These are phyloP conservation scores for Botryosphaeria dothidea DNA, from an alignment of 2,329 filamentous ascomycete genomes.

Conservation along the genomic window DNA sequence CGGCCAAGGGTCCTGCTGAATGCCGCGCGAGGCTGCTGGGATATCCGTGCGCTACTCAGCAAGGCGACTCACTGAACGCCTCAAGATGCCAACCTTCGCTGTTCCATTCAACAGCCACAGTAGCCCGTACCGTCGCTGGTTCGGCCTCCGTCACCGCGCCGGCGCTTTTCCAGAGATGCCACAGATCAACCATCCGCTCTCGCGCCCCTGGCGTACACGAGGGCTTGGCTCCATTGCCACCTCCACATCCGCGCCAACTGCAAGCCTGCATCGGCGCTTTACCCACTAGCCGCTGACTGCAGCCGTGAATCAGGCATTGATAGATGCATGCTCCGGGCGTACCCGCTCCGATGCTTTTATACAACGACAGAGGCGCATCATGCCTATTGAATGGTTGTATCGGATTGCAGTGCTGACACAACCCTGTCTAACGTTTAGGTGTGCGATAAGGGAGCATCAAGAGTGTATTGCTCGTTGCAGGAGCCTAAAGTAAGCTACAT, in stretches of 20 bases:
- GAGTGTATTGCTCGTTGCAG: slow-evolving; percentile 13
- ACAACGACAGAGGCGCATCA: not conserved
- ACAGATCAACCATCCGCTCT: not conserved
- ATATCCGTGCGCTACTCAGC: not conserved
- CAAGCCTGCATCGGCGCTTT: not conserved
- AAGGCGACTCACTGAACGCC: slow-evolving; percentile 1
- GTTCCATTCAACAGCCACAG: not conserved
- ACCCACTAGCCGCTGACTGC: not conserved
- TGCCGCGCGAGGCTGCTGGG: slow-evolving; percentile 6
- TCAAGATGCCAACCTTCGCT: not conserved
- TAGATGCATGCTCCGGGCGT: not conserved
- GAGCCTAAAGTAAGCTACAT: slow-evolving; percentile 18
- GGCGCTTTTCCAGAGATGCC: not conserved
- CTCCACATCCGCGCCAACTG: not conserved
- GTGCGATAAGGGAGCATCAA: not conserved
- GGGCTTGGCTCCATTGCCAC: not conserved
- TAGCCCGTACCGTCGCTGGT: not conserved
- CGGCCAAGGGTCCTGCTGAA: slow-evolving; percentile 19
- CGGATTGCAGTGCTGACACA: not conserved
- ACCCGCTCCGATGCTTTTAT: not conserved
- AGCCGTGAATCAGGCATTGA: not conserved
- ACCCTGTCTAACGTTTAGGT: not conserved
- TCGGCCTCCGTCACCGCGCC: not conserved
- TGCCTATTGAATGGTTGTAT: not conserved
- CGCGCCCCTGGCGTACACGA: not conserved